A percentile compares a stretch with the other conserved stretches of the same genome.
These are phyloP conservation scores for Juncus effusus DNA, from an alignment of 176 grass and related monocot species.

Conservation along the genomic window DNA sequence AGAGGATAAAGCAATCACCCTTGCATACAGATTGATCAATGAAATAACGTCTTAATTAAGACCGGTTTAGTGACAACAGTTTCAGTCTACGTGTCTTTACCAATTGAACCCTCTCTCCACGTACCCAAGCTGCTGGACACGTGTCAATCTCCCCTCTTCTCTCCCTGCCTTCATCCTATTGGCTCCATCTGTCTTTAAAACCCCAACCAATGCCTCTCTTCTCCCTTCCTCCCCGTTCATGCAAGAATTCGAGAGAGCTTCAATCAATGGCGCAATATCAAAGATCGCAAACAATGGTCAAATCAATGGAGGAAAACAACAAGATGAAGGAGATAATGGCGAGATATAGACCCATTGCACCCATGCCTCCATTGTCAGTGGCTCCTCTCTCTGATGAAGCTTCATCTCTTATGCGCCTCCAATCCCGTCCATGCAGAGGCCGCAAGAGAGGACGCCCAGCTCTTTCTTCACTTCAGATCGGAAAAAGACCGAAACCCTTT, in stretches of 20 bases:
- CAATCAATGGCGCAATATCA: constrained; percentile 28
- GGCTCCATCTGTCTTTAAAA: constrained; percentile 50
- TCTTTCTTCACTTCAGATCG: constrained; percentile 12
- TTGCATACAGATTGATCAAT: not conserved
- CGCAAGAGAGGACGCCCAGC: constrained; percentile 53
- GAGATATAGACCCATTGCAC: constrained; percentile 87
- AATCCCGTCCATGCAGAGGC: constrained; percentile 54
- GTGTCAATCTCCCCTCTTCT: constrained; percentile 40
- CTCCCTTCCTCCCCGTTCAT: not conserved
- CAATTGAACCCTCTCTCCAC: constrained; percentile 62
- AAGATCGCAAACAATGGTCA: constrained; percentile 41
- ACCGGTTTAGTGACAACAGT: not conserved
- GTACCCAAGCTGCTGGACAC: constrained; percentile 64
- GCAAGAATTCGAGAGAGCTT: not conserved
- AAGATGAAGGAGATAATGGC: constrained; percentile 96
- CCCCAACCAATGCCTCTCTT: constrained; percentile 17
- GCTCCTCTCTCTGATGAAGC: constrained; percentile 15
- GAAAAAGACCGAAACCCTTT: constrained; percentile 30
- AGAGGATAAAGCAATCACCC: constrained; percentile 8
- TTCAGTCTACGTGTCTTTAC: constrained; percentile 61
- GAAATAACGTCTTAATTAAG: constrained; percentile 1
- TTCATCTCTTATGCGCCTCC: constrained; percentile 39
- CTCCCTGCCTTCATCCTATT: constrained; percentile 72
- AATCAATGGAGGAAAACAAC: constrained; percentile 57
- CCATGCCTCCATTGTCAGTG: constrained; percentile 45